Conservation (phyloP, 1,139 yeast genomes). For the Geotrichum cucujoidarum region DNA sequence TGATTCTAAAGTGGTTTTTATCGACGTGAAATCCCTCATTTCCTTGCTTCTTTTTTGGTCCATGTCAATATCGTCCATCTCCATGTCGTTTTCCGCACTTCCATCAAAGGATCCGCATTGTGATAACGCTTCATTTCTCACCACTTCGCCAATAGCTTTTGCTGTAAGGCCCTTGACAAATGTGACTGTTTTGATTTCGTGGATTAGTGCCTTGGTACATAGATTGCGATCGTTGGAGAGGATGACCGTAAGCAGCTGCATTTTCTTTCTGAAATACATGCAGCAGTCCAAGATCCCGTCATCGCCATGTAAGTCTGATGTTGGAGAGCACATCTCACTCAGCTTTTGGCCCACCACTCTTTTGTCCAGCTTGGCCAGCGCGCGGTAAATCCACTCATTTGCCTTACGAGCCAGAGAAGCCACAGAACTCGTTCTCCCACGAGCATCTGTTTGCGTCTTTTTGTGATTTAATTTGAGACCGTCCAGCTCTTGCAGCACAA, state of each 20-base stretch:
- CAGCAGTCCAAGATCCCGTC: constrained; percentile 87
- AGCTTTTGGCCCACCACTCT: constrained; percentile 62
- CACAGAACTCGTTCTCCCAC: constrained; percentile 7
- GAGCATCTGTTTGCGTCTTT: constrained; percentile 18
- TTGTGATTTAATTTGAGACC: constrained; percentile 54
- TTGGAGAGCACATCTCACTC: constrained; percentile 42
- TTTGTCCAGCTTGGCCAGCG: constrained; percentile 48
- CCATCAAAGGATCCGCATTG: neutral
- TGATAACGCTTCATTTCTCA: constrained; percentile 16
- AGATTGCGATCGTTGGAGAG: constrained; percentile 80
- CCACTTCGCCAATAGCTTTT: constrained; percentile 48
- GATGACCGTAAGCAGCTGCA: constrained; percentile 48
- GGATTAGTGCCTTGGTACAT: constrained; percentile 68
- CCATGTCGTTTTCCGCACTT: constrained; percentile 8
- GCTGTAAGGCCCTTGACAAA: constrained; percentile 59
- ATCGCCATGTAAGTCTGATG: constrained; percentile 50
- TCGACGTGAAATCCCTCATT: neutral
- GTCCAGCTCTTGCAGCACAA: constrained; percentile 72
- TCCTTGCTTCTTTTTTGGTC: neutral
- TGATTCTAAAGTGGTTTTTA: neutral
- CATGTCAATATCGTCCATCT: constrained; percentile 2
- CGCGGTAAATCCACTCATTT: constrained; percentile 69
- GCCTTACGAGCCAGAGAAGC: constrained; percentile 59
- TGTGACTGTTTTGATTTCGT: constrained; percentile 65
- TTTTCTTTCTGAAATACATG: constrained; percentile 49